A percentile compares a stretch with the other conserved stretches of the same genome.
Evolutionary conservation across 2,329 filamentous ascomycete species (phyloP).

Genomic region (Immersiporthe knoxdaviesiana): DNA sequence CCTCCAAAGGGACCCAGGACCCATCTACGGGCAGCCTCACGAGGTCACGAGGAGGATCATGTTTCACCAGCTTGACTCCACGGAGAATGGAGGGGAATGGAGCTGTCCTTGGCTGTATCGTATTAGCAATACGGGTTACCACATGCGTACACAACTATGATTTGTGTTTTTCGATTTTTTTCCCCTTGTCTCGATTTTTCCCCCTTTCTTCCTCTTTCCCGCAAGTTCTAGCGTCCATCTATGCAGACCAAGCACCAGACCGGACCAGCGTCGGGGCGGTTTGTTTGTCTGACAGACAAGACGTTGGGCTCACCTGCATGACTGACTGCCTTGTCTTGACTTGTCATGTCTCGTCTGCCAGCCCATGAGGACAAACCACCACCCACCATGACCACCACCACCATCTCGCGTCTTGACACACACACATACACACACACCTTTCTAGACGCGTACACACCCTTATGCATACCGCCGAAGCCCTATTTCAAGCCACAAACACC

Average conservation of each 20-base stretch:
- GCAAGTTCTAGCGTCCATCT: not conserved
- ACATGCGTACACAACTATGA: not conserved
- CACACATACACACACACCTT: not conserved
- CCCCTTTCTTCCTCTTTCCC: not conserved
- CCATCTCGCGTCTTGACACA: not conserved
- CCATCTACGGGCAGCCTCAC: constrained; percentile 6
- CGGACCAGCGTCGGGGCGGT: not conserved
- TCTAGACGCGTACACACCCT: not conserved
- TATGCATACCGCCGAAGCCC: not conserved
- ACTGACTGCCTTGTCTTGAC: not conserved
- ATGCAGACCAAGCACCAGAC: not conserved
- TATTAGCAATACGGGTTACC: not conserved
- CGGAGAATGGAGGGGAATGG: not conserved
- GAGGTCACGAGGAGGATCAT: constrained; percentile 4
- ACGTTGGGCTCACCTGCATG: constrained; percentile 9
- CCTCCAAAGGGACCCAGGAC: not conserved
- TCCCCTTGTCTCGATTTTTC: no score
- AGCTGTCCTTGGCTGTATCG: not conserved
- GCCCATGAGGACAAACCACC: not conserved
- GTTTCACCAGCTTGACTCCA: not conserved
- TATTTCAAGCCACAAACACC: not conserved
- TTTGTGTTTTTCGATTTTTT: no score
- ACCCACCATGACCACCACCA: not conserved
- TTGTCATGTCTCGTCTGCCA: not conserved
- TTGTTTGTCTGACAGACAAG: not conserved